Evolutionary conservation across 2,329 filamentous ascomycete species (phyloP), one percentile per base, ranked within the genome.

Genomic region (Penicillium palitans): DNA sequence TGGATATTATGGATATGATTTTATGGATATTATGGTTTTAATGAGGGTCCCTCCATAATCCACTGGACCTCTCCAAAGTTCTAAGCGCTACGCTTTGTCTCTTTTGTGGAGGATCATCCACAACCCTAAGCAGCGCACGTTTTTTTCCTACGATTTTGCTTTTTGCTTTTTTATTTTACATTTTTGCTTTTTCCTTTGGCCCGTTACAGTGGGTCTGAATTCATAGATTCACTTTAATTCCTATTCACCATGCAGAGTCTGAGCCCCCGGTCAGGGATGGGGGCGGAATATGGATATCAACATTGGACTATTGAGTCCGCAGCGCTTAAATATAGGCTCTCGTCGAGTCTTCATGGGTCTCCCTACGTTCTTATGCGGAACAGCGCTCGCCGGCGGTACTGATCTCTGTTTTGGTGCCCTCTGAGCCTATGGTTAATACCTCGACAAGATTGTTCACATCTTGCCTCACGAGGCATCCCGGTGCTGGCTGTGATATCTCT

Each of bases 321-420:
- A 67, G 72, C 72, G 72, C 72, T 75, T 74, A 74, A 73, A 71
- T 69, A 69, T 68, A 72, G 70, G 67, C 65, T 64, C 66, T 70
- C 66, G 61, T 72, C 63, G 63, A 70, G 62, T 64, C 66, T 68
- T 62, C 64, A 52, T 47, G 52, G 35, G n/a, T 39, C 50, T 52
- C 39, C 57, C 39, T 66, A 62, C 62, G 53, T 60, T 62, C 62
- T 62, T 59, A 57, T 70, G 71, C 70, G 67, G 68, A 66, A 70
- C 67, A 66, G 68, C 59, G 52, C 64, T 66, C 60, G 62, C 64
- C 61, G 65, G 70, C 72, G 71, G 65, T 66, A 70, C 63, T 62
- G 57, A 63, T 46, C 57, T 64, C 56, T 47, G 53, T 57, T 62
- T 64, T 68, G 50, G 66, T 67, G 64, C 64, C 64, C 58, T 69